Evolutionary conservation across 1,284 basidiomycete species (phyloP).

Genomic region (Cryptococcus neoformans): DNA sequence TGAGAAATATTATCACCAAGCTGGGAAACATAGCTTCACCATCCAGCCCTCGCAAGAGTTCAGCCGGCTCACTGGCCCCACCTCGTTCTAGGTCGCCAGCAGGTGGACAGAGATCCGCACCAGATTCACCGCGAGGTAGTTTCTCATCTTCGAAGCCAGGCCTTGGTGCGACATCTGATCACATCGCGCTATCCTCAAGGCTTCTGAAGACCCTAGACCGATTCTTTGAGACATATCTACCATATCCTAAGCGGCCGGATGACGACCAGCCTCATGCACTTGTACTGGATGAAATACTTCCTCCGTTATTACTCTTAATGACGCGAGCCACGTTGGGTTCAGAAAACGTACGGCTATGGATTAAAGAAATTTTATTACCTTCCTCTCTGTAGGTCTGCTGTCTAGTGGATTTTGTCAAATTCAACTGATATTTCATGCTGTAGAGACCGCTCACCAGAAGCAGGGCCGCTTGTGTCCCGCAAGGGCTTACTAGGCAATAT

Average conservation of each 20-base stretch:
- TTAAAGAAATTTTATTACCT: constrained; percentile 68
- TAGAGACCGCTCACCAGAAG: constrained; percentile 61
- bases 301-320: constrained; percentile 70
- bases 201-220: constrained; percentile 26
- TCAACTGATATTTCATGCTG: neutral
- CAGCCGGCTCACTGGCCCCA: constrained; percentile 8
- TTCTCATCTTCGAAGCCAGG: constrained; percentile 2
- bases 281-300: constrained; percentile 68
- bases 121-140: constrained; percentile 8
- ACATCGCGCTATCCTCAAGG: constrained; percentile 21
- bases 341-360: constrained; percentile 56
- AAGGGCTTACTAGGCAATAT: constrained; percentile 70
- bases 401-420: neutral
- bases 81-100: constrained; percentile 6
- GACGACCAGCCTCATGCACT: constrained; percentile 25
- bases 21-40: constrained; percentile 18
- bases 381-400: constrained; percentile 56
- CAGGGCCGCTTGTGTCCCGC: constrained; percentile 64
- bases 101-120: neutral
- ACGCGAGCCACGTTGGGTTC: constrained; percentile 65
- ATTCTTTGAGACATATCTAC: constrained; percentile 27
- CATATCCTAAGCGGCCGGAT: constrained; percentile 21
- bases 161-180: constrained; percentile 5
- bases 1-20: constrained; percentile 19
- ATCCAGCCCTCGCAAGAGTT: constrained; percentile 2